Evolutionary conservation across 768 basidiomycete genomes (phyloP).

Genomic region (Boletus barrowsii): DNA sequence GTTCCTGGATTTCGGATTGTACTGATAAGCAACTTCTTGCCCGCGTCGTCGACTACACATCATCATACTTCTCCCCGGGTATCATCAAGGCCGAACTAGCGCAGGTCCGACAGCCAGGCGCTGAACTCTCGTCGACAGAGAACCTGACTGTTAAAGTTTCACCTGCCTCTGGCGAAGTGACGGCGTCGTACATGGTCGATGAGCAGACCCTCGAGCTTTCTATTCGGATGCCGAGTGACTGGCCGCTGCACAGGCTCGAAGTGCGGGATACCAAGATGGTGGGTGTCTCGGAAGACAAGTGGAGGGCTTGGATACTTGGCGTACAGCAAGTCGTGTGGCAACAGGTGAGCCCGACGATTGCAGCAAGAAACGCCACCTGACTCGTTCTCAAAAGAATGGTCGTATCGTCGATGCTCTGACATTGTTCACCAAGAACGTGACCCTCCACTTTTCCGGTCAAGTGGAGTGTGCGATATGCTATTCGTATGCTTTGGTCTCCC

Average conservation of each 20-base stretch:
- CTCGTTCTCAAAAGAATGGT: constrained; percentile 60
- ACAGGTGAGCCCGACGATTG: constrained; percentile 53
- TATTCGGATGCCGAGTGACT: constrained; percentile 82
- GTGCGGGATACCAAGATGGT: constrained; percentile 81
- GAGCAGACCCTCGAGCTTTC: constrained; percentile 91
- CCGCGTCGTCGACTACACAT: constrained; percentile 74
- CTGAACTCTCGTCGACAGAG: constrained; percentile 63
- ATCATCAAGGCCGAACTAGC: constrained; percentile 83
- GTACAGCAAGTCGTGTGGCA: constrained; percentile 89
- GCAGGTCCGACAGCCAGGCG: constrained; percentile 57
- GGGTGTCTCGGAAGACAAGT: constrained; percentile 85
- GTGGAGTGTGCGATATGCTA: constrained; percentile 97
- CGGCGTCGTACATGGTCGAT: constrained; percentile 82
- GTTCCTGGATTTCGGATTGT: constrained; percentile 81
- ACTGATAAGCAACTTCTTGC: constrained; percentile 87
- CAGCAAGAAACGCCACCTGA: not conserved
- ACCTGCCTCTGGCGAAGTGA: constrained; percentile 71
- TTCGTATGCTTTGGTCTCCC: constrained; percentile 50
- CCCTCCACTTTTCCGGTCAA: constrained; percentile 91
- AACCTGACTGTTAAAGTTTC: constrained; percentile 79
- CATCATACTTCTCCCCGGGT: constrained; percentile 82
- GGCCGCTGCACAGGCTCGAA: constrained; percentile 86
- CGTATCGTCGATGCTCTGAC: constrained; percentile 83
- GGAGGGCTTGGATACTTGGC: constrained; percentile 91
- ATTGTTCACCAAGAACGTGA: constrained; percentile 92